These are phyloP conservation scores for Craterostigma plantagineum DNA, from an alignment of 257 asterid genomes.

Conservation along the genomic window DNA sequence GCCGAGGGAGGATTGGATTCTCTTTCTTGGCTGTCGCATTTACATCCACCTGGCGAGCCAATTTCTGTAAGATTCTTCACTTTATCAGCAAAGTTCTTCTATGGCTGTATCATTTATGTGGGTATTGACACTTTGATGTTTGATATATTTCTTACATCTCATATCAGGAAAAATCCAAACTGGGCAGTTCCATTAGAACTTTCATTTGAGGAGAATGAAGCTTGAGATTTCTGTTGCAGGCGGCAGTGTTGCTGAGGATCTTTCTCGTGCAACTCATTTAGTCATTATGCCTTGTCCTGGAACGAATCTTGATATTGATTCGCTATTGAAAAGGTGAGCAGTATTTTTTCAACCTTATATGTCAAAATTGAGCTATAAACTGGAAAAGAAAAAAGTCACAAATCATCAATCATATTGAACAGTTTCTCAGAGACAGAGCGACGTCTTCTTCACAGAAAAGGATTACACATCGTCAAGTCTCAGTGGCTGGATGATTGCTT, in stretches of 20 bases:
- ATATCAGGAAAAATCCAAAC: constrained; percentile 24
- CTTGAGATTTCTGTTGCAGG: constrained; percentile 57
- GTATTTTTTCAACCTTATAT: constrained; percentile 1
- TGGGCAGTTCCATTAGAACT: constrained; percentile 43
- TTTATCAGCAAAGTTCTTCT: no score
- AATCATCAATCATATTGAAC: constrained; percentile 9
- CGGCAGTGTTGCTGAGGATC: constrained; percentile 40
- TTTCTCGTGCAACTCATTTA: constrained; percentile 62
- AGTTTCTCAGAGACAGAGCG: constrained; percentile 55
- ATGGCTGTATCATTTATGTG: constrained; percentile 6
- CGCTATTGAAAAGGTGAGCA: constrained; percentile 39
- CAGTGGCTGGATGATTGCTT: constrained; percentile 77
- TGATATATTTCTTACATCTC: constrained; percentile 7
- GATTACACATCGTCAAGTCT: constrained; percentile 47
- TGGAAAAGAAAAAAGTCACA: background rate
- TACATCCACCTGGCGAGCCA: constrained; percentile 44
- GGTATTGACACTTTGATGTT: no score
- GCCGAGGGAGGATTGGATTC: constrained; percentile 69
- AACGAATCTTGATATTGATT: constrained; percentile 25
- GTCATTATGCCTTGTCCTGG: constrained; percentile 36
- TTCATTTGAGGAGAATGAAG: constrained; percentile 65
- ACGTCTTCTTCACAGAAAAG: constrained; percentile 22
- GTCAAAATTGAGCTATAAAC: background rate
- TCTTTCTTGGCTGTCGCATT: constrained; percentile 60
- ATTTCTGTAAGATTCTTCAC: constrained; percentile 23